Percentiles rank a stretch among this genome's conserved stretches.
Evolutionary conservation across 352 stramenopile species (phyloP).

Genomic region (Phytophthora boehmeriae): DNA sequence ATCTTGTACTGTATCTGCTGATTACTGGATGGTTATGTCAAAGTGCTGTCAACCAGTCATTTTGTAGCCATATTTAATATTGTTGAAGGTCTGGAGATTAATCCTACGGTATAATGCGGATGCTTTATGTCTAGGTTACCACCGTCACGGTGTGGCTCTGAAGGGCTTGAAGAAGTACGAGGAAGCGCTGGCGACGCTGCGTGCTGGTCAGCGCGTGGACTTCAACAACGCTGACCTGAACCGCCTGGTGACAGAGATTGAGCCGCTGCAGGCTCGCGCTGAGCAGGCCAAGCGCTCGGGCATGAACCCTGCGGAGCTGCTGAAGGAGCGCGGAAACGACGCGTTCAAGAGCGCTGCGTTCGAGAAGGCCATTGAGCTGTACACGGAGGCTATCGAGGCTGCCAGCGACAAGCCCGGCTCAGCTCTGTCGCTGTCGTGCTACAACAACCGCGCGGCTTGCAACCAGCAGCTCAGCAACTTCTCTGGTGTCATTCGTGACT

Average conservation of each 20-base stretch:
- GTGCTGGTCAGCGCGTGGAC: conserved; percentile 74
- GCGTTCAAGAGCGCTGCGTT: conserved; percentile 92
- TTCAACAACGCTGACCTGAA: conserved; percentile 89
- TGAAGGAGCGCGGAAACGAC: conserved; percentile 95
- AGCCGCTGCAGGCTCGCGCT: conserved; percentile 72
- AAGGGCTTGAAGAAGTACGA: conserved; percentile 88
- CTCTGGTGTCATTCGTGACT: conserved; percentile 94
- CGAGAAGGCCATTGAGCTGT: conserved; percentile 92
- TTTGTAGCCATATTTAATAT: conserved; percentile 15
- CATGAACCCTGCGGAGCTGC: conserved; percentile 83
- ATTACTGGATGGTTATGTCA: conserved; percentile 2
- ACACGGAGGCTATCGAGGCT: conserved; percentile 93
- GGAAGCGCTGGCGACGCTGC: conserved; percentile 77
- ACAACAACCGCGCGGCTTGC: conserved; percentile 95
- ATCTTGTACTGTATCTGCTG: too few species aligned
- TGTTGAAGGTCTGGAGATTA: conserved; percentile 18
- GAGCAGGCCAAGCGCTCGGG: conserved; percentile 69
- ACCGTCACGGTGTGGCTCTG: conserved; percentile 92
- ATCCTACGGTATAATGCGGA: conserved; percentile 8
- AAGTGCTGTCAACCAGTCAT: conserved; percentile 1
- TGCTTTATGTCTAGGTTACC: conserved; percentile 67
- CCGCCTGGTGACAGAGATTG: conserved; percentile 79
- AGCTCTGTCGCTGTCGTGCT: conserved; percentile 91
- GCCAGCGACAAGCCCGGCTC: conserved; percentile 68
- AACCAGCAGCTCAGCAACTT: conserved; percentile 98